phyloP scores from a whole-genome alignment of 2,329 filamentous ascomycete species.

The Neopestalotiopsis rosae region DNA sequence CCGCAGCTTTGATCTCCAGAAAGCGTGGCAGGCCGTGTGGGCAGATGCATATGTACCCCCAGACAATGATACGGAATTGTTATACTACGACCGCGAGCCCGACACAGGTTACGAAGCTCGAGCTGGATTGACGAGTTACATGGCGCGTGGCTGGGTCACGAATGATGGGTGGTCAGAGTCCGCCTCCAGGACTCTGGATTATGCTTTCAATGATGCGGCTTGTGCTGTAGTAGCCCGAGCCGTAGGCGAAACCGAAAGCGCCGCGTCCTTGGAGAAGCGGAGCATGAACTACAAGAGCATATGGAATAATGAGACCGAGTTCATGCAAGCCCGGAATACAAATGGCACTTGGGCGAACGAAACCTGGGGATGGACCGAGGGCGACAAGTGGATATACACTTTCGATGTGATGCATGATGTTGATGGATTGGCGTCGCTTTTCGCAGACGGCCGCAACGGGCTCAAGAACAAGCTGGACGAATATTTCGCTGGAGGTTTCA shows the following conservation, averaged over 20 bases:
- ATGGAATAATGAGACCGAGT: constrained; percentile 48
- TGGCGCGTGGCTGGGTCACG: constrained; percentile 49
- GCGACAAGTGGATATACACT: constrained; percentile 55
- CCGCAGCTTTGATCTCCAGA: constrained; percentile 44
- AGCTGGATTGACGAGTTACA: constrained; percentile 50
- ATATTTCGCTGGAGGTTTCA: constrained; percentile 50
- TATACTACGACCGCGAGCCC: constrained; percentile 53
- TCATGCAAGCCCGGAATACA: constrained; percentile 52
- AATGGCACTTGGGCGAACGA: constrained; percentile 50
- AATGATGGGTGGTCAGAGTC: constrained; percentile 54
- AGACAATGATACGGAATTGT: constrained; percentile 45
- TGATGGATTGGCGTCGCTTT: constrained; percentile 45
- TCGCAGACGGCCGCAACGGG: constrained; percentile 38
- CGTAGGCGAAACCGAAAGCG: constrained; percentile 38
- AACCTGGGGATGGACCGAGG: constrained; percentile 54
- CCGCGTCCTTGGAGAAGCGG: constrained; percentile 38
- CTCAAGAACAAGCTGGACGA: constrained; percentile 49
- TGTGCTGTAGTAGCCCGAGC: constrained; percentile 45
- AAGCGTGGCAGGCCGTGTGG: constrained; percentile 48
- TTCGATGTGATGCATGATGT: constrained; percentile 54
- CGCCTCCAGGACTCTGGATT: constrained; percentile 51
- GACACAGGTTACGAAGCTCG: constrained; percentile 50
- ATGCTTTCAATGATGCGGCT: constrained; percentile 52
- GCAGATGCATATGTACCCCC: constrained; percentile 52
- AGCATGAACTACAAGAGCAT: constrained; percentile 46